Conservation (phyloP, 169 alveolate species). For the Plasmodium knowlesi region DNA sequence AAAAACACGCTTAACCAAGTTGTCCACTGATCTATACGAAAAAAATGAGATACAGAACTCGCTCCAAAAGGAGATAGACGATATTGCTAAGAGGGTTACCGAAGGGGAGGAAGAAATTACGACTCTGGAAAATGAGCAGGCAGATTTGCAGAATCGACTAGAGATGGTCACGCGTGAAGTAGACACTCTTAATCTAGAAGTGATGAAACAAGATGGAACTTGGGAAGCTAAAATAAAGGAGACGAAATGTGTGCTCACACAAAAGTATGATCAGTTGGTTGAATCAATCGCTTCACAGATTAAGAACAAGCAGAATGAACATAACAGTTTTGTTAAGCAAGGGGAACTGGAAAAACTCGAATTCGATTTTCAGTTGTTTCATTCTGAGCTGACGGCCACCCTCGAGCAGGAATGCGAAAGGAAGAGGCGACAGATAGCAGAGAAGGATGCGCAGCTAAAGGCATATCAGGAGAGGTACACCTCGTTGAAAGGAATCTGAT, state of each 20-base stretch:
- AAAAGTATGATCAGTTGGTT: conserved; percentile 26
- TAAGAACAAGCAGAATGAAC: conserved; percentile 43
- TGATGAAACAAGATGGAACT: background rate
- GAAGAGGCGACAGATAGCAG: conserved; percentile 23
- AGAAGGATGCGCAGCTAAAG: conserved; percentile 22
- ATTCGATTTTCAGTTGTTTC: conserved; percentile 35
- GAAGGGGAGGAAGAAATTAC: conserved; percentile 2
- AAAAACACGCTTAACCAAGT: background rate
- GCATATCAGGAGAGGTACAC: conserved; percentile 30
- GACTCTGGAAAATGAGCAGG: background rate
- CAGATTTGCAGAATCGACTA: background rate
- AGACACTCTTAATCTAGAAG: conserved; percentile 2
- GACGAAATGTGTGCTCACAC: background rate
- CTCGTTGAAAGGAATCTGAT: conserved; percentile 22
- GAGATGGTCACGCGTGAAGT: background rate
- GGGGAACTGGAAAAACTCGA: conserved; percentile 70
- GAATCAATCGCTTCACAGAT: conserved; percentile 21
- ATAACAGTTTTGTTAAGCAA: conserved; percentile 58
- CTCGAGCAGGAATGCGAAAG: conserved; percentile 35
- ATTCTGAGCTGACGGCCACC: conserved; percentile 21
- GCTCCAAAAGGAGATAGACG: conserved; percentile 14
- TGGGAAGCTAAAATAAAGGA: conserved; percentile 29
- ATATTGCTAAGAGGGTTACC: background rate
- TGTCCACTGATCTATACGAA: background rate
- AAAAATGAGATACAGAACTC: background rate